Conservation (phyloP, 1,139 yeast species). For the Geotrichum klebahnii region DNA sequence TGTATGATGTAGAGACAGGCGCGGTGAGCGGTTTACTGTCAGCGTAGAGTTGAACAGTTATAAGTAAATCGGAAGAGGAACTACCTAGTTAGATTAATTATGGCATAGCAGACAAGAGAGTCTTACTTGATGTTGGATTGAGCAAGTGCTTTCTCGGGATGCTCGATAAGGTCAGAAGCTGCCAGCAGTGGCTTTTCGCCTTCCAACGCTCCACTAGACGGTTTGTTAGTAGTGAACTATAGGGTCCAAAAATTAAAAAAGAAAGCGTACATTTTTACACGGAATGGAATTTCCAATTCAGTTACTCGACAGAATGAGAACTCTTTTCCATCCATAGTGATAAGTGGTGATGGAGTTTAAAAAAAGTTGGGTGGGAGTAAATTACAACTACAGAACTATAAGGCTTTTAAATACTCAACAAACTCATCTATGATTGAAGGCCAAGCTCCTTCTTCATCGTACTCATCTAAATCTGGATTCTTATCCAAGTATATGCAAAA, state of each 20-base stretch:
- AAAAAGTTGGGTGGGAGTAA: neutral
- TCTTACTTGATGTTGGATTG: slow-evolving; percentile 27
- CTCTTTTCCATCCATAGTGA: slow-evolving; percentile 44
- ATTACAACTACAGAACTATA: neutral
- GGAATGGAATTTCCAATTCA: slow-evolving; percentile 59
- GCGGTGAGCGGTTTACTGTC: slow-evolving; percentile 61
- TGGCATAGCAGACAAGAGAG: neutral
- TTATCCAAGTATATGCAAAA: slow-evolving; percentile 54
- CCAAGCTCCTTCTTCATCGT: slow-evolving; percentile 84
- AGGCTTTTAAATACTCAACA: slow-evolving; percentile 49
- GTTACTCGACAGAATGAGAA: slow-evolving; percentile 72
- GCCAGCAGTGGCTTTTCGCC: slow-evolving; percentile 49
- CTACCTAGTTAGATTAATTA: slow-evolving; percentile 26
- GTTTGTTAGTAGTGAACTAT: neutral
- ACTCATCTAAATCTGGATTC: slow-evolving; percentile 52
- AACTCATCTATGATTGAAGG: slow-evolving; percentile 84
- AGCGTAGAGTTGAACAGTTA: slow-evolving; percentile 57
- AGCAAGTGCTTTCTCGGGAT: slow-evolving; percentile 43
- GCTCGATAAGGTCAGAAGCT: slow-evolving; percentile 52
- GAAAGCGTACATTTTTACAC: slow-evolving; percentile 43
- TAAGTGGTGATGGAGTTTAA: neutral
- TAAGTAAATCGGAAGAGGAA: slow-evolving; percentile 57
- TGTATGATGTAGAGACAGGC: slow-evolving; percentile 65
- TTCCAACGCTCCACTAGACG: slow-evolving; percentile 34
- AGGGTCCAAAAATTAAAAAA: slow-evolving; percentile 37